Base-by-base conservation (phyloP, 2,329 filamentous ascomycete genomes). In the Huntiella decipiens region DNA sequence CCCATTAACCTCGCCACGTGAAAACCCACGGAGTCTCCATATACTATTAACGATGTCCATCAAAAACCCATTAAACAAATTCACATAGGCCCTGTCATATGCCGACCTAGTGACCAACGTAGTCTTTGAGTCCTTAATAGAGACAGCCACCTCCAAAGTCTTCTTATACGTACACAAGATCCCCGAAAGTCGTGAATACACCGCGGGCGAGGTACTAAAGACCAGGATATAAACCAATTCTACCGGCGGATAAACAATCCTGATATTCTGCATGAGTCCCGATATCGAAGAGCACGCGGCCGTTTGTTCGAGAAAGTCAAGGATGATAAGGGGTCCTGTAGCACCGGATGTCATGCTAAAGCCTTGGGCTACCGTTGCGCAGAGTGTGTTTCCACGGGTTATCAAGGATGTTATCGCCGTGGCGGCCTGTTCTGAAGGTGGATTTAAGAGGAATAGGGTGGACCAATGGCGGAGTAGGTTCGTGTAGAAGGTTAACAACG, bases 41-140 rank as follows among this genome's bases (percentile, higher is more conserved):
- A 91, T 59, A 43, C 82, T 75, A 57, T 92, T 92, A 64, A 83
- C 87, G 31, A 86, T 71, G 56, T 93, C 85, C 75, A 91, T 87
- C 31, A 92, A 70, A 57, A 81, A 86, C 16, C 79, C 79, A 57
- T 93, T 93, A 63, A 91, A 87, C 17, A 70, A 63, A 52, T 75
- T 73, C 36, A 85, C 72, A 47, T 79, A 73, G 31, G 66, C 61
- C 37, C 71, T 66, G 22, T 74, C 66, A 51, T 78, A 79, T 8
- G 63, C 58, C 13, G 59, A 57, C 58, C 67, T 57, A 46, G 63
- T 53, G 63, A 73, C 73, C 48, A 77, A 74, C 8, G 35, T 35
- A 17, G n/a, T 28, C 1, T 19, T 31, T 36, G 33, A 11, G 13
- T 19, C 12, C 2, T 31, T 39, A 10, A 49, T 31, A 10, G 43